These are phyloP conservation scores for Lotus japonicus DNA, from an alignment of 306 rosid genomes.

Conservation along the genomic window DNA sequence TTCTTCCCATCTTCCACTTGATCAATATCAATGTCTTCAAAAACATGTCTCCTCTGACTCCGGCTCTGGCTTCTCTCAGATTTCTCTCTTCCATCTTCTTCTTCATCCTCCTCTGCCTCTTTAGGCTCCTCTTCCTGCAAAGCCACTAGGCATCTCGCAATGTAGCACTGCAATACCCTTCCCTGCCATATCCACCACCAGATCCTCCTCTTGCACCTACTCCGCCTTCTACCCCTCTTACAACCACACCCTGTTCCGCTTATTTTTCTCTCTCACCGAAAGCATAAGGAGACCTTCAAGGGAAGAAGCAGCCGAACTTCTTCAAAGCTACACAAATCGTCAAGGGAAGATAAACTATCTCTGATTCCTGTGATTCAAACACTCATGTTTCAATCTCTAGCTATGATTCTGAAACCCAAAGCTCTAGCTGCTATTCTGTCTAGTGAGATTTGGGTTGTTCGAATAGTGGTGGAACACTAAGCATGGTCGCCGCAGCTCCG, in stretches of 20 bases:
- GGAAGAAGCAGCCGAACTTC: constrained; percentile 81
- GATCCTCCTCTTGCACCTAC: neutral
- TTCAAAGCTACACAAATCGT: constrained; percentile 84
- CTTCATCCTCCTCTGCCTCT: constrained; percentile 17
- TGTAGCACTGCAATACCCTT: constrained; percentile 58
- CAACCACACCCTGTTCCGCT: constrained; percentile 21
- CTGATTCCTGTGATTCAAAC: constrained; percentile 57
- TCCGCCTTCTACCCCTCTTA: constrained; percentile 10
- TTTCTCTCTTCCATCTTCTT: too few species aligned
- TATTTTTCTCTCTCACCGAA: constrained; percentile 40
- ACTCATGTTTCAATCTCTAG: constrained; percentile 42
- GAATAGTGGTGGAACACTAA: too few species aligned
- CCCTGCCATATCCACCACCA: constrained; percentile 23
- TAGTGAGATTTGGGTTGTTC: constrained; percentile 35
- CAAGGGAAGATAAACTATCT: constrained; percentile 80
- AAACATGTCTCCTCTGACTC: constrained; percentile 57
- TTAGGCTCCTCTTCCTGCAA: constrained; percentile 58
- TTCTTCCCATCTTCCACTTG: constrained; percentile 29
- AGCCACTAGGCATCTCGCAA: constrained; percentile 78
- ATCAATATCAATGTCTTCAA: constrained; percentile 68
- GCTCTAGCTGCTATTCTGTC: constrained; percentile 33
- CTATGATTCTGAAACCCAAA: constrained; percentile 37
- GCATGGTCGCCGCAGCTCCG: too few species aligned
- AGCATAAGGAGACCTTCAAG: constrained; percentile 66
- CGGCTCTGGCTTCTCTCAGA: constrained; percentile 38